Evolutionary conservation across 2,329 filamentous ascomycete species (phyloP), one percentile per base, ranked within the genome.

Genomic region (Paecilomyces niveus): DNA sequence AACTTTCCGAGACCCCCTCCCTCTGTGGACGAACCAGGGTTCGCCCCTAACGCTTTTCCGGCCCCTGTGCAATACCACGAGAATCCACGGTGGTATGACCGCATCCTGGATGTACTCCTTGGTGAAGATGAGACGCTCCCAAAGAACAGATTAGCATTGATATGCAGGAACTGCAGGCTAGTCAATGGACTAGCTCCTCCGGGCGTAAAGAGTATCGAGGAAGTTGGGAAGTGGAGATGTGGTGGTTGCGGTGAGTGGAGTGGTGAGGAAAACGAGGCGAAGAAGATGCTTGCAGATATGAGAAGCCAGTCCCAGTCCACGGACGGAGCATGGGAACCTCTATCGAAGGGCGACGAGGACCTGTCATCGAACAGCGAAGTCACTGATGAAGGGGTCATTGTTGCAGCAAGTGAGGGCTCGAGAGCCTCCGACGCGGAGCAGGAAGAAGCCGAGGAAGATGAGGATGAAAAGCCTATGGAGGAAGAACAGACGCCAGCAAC

Each of bases 161-260:
- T 99, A 57, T 99, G 94, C 75, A 74, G 80, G 32, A 80, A 83
- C 45, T 99, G 94, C 72, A 83, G 90, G 31, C 83, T 97, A 1
- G 92, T 99, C 54, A 99, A 99, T 70, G 94, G 95, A 0, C 94
- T 97, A 71, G 94, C 94, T 3, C 92, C 94, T 1, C 93, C 94
- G 0, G 94, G 94, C 1, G 87, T 89, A 0, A 88, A 85, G 65
- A 84, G 81, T 0, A 76, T 93, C 1, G 85, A 89, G 45, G 92
- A 97, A 55, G 69, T 99, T 0, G 94, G 93, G 1, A 81, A 81
- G 61, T 99, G 94, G 94, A 86, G 87, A 60, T 99, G 94, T 73
- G 89, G 90, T 71, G 85, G 85, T n/a, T 99, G 94, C 69, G 87
- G 88, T 9, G 80, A 85, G 1, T 82, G 83, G 77, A 99, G 99